Conservation (phyloP, 306 rosid species). For the Alnus glutinosa region DNA sequence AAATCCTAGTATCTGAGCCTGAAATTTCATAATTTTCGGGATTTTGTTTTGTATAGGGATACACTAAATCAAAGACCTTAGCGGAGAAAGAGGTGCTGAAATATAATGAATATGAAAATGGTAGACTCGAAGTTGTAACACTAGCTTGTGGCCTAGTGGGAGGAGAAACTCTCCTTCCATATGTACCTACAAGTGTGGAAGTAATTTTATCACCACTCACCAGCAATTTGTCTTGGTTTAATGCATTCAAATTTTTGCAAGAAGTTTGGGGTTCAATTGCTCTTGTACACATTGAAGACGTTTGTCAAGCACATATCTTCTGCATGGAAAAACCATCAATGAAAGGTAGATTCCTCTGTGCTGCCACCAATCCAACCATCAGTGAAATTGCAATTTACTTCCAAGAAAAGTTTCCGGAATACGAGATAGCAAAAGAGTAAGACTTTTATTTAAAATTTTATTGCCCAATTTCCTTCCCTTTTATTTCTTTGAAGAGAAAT, state of each 20-base stretch:
- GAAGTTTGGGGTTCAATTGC: background rate
- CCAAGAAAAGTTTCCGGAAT: slow-evolving; percentile 24
- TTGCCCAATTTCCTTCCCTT: background rate
- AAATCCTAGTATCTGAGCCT: too few relatives aligned
- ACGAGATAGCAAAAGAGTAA: slow-evolving; percentile 19
- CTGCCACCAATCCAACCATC: slow-evolving; percentile 16
- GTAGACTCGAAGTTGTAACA: slow-evolving; percentile 48
- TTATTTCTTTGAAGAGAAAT: background rate
- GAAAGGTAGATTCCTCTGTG: slow-evolving; percentile 45
- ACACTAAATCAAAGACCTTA: slow-evolving; percentile 42
- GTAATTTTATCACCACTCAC: slow-evolving; percentile 26
- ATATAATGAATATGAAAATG: slow-evolving; percentile 16
- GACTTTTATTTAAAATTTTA: background rate
- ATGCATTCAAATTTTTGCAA: background rate
- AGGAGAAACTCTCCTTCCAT: slow-evolving; percentile 39
- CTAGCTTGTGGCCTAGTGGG: slow-evolving; percentile 48
- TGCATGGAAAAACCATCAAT: slow-evolving; percentile 43
- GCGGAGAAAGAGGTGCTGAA: slow-evolving; percentile 44
- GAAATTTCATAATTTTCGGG: too few relatives aligned
- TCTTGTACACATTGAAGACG: slow-evolving; percentile 38
- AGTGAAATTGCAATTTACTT: slow-evolving; percentile 22
- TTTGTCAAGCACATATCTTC: slow-evolving; percentile 50
- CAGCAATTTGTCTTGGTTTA: slow-evolving; percentile 4
- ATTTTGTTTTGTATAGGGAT: slow-evolving; percentile 21
- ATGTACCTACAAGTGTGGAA: background rate